phyloP scores from a whole-genome alignment of 257 asterid genomes.

The Petunia axillaris region DNA sequence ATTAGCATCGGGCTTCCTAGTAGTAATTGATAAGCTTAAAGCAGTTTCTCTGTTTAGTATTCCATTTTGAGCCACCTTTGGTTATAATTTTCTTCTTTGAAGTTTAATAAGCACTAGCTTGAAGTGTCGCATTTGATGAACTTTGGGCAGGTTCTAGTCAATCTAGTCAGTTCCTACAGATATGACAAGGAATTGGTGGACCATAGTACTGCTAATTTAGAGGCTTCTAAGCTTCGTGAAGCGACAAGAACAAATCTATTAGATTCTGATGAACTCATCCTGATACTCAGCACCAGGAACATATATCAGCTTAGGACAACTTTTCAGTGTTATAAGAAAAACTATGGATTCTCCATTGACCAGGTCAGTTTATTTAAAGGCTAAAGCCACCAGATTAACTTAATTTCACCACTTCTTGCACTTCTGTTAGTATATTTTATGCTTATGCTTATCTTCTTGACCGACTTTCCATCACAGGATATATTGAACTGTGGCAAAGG shows the following conservation, averaged over 20 bases:
- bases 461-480: conserved; percentile 46
- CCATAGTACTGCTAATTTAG: conserved; percentile 46
- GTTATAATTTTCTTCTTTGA: background rate
- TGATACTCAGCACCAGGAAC: conserved; percentile 65
- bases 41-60: too few species aligned
- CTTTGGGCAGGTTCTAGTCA: conserved; percentile 58
- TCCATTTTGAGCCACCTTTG: too few species aligned
- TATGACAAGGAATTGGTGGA: conserved; percentile 64
- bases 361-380: conserved; percentile 40
- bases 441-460: background rate
- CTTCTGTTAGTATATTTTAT: background rate
- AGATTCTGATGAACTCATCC: conserved; percentile 49
- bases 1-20: too few species aligned
- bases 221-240: conserved; percentile 61
- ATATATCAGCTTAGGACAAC: conserved; percentile 68
- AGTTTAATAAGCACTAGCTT: background rate
- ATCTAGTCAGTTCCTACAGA: conserved; percentile 72
- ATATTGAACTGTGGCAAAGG: conserved; percentile 57
- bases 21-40: too few species aligned
- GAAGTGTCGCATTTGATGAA: background rate
- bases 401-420: background rate
- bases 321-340: conserved; percentile 58
- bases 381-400: background rate
- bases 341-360: conserved; percentile 59
- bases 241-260: conserved; percentile 51